These are phyloP conservation scores for Pholiota conissans DNA, from an alignment of 768 basidiomycete species.

Conservation along the genomic window DNA sequence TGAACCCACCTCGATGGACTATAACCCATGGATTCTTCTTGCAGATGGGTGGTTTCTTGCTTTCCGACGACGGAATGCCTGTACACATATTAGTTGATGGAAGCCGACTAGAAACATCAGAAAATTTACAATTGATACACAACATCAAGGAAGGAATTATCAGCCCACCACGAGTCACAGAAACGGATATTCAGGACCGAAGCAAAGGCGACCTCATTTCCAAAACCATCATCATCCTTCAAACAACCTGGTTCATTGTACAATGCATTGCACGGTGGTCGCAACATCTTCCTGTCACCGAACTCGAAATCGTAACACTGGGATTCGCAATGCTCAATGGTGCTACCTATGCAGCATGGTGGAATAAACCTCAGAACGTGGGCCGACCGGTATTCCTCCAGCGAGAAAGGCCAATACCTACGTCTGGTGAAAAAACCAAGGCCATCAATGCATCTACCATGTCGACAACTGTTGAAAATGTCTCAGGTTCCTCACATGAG, in stretches of 20 bases:
- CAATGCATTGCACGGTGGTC: constrained; percentile 27
- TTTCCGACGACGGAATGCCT: constrained; percentile 18
- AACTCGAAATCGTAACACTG: constrained; percentile 35
- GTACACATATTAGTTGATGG: neutral
- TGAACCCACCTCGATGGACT: constrained; percentile 8
- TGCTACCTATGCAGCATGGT: constrained; percentile 34
- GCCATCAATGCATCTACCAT: too few relatives aligned
- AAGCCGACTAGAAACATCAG: too few relatives aligned
- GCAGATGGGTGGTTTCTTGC: constrained; percentile 20
- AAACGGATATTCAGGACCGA: constrained; percentile 21
- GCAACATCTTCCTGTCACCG: constrained; percentile 26
- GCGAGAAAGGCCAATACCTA: too few relatives aligned
- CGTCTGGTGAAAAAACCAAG: too few relatives aligned
- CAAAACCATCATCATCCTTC: constrained; percentile 32
- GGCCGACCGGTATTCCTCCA: neutral
- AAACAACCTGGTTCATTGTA: constrained; percentile 35
- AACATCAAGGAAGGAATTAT: constrained; percentile 11
- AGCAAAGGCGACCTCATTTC: constrained; percentile 34
- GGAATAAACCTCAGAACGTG: constrained; percentile 38
- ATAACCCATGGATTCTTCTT: constrained; percentile 17
- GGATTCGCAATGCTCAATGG: constrained; percentile 31
- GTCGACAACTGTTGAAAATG: too few relatives aligned
- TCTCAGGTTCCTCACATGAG: too few relatives aligned
- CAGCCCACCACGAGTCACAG: constrained; percentile 16
- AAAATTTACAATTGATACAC: too few relatives aligned